Percentiles rank a stretch among this genome's conserved stretches.
These are phyloP conservation scores for Amanita exitialis DNA, from an alignment of 768 basidiomycete species.

Conservation along the genomic window DNA sequence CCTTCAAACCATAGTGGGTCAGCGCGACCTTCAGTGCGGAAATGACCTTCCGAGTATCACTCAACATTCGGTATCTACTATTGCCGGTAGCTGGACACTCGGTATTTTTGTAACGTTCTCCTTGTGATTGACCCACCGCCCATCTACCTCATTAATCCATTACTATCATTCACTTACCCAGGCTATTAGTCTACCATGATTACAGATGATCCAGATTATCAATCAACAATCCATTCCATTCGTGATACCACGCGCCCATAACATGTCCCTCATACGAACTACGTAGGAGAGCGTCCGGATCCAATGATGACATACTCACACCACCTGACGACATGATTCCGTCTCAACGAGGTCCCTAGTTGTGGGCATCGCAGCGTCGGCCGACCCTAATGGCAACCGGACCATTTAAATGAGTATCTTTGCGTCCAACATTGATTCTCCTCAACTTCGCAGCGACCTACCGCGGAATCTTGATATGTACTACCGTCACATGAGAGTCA, in stretches of 20 bases:
- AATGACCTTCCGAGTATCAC: background rate
- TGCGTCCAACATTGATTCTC: too few species aligned
- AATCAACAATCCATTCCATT: background rate
- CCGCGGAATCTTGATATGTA: too few species aligned
- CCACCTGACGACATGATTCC: too few species aligned
- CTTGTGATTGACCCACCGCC: background rate
- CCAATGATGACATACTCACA: too few species aligned
- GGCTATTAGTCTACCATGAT: background rate
- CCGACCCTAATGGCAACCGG: too few species aligned
- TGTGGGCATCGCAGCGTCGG: too few species aligned
- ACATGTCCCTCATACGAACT: background rate
- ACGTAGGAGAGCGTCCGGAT: too few species aligned
- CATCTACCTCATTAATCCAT: background rate
- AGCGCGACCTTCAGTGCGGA: background rate
- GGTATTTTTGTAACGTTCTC: background rate
- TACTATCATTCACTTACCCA: background rate
- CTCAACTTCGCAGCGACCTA: too few species aligned
- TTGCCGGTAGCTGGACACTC: background rate
- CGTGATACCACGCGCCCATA: background rate
- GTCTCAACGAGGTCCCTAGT: too few species aligned
- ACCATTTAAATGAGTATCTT: too few species aligned
- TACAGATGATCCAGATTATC: background rate
- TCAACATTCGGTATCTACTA: background rate
- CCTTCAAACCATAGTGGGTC: background rate
- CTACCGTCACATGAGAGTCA: too few species aligned